These are phyloP conservation scores for Hysterium pulicare DNA, from an alignment of 2,329 filamentous ascomycete species.

Conservation along the genomic window DNA sequence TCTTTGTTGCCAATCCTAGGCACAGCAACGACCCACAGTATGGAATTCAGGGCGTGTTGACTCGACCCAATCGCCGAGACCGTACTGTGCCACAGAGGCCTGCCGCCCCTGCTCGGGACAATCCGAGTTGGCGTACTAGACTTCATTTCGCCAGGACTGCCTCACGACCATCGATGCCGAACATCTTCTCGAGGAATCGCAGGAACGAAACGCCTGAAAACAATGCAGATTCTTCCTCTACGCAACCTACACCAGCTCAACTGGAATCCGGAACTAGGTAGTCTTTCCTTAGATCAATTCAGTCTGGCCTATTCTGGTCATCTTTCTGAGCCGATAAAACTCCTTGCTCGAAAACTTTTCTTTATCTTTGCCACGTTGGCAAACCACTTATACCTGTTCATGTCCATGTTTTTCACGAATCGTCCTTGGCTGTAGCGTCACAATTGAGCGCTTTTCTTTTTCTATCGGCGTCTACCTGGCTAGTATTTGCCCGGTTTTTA, in stretches of 20 bases:
- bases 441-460: too few relatives aligned
- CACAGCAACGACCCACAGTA: constrained; percentile 12
- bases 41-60: constrained; percentile 17
- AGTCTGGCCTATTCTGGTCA: too few relatives aligned
- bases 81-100: constrained; percentile 14
- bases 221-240: neutral
- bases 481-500: neutral
- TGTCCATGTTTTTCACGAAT: neutral
- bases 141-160: constrained; percentile 10
- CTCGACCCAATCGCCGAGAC: constrained; percentile 23
- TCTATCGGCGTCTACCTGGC: neutral
- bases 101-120: constrained; percentile 8
- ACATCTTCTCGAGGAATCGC: neutral
- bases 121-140: constrained; percentile 24
- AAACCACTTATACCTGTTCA: neutral
- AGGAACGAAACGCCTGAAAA: neutral
- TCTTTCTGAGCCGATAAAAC: too few relatives aligned
- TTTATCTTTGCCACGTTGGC: too few relatives aligned
- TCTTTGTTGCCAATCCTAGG: constrained; percentile 17
- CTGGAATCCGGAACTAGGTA: constrained; percentile 12
- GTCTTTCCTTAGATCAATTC: too few relatives aligned
- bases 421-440: neutral
- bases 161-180: neutral
- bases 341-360: too few relatives aligned
- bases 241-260: constrained; percentile 10